A percentile compares a stretch with the other conserved stretches of the same genome.
Evolutionary conservation across 2,329 filamentous ascomycete species (phyloP).

Genomic region (Xylaria sp.): DNA sequence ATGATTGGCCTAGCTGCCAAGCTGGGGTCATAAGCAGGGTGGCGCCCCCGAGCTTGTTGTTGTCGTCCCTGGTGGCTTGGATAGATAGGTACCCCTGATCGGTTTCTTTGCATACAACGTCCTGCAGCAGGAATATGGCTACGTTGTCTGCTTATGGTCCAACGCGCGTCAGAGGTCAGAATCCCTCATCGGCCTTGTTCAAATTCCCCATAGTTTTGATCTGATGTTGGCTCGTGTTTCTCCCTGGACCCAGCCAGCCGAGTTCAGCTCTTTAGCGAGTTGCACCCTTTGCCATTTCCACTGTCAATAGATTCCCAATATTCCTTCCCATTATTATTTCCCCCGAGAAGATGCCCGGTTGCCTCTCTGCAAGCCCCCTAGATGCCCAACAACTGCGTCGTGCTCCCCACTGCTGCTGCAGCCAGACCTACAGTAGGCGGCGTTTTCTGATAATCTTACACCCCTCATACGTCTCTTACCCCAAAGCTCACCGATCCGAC

Average conservation of each 20-base stretch:
- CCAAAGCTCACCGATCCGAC: constrained; percentile 13
- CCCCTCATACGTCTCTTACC: constrained; percentile 4
- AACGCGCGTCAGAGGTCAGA: not conserved
- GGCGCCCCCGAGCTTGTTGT: not conserved
- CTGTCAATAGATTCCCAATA: too few species aligned
- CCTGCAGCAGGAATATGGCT: not conserved
- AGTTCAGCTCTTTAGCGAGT: not conserved
- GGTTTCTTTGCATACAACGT: not conserved
- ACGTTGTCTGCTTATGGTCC: not conserved
- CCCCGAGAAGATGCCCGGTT: too few species aligned
- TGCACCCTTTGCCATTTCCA: not conserved
- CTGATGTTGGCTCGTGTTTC: not conserved
- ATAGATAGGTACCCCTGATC: constrained; percentile 9
- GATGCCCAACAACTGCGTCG: not conserved
- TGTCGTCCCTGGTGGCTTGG: not conserved
- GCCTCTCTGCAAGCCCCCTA: too few species aligned
- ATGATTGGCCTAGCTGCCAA: not conserved
- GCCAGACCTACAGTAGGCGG: not conserved
- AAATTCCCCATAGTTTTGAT: not conserved
- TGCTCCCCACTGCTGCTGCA: not conserved
- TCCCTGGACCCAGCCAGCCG: not conserved
- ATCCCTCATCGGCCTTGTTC: not conserved
- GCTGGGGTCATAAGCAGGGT: constrained; percentile 7
- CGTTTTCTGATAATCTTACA: not conserved
- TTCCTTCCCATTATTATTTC: too few species aligned